Conservation (phyloP, 2,329 filamentous ascomycete species). For the Fusarium odoratissimum region DNA sequence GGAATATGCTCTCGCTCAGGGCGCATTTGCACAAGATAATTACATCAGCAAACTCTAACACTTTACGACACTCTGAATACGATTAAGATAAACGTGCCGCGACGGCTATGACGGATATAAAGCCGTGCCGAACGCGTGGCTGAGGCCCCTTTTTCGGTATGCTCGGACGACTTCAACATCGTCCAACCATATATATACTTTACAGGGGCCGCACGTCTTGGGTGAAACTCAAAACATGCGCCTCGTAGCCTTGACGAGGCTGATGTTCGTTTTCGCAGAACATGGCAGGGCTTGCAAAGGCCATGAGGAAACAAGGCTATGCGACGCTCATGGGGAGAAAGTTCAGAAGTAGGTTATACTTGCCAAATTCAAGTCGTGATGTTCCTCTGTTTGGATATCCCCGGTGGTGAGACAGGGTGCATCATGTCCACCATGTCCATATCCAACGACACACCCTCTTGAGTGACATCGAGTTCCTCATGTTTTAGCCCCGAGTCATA, state of each 20-base stretch:
- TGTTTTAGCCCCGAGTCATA: constrained; percentile 16
- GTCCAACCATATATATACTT: background rate
- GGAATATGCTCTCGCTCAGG: background rate
- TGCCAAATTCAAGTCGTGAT: background rate
- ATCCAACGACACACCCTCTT: background rate
- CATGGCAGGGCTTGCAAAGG: constrained; percentile 1
- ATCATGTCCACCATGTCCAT: background rate
- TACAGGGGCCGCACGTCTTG: background rate
- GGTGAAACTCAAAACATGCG: background rate
- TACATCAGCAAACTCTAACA: background rate
- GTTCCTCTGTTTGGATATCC: background rate
- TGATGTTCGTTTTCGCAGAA: background rate
- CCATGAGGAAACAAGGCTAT: background rate
- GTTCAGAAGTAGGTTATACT: background rate
- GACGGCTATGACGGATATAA: background rate
- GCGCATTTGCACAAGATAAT: background rate
- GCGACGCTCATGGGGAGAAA: background rate
- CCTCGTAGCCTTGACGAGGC: constrained; percentile 1
- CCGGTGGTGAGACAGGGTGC: background rate
- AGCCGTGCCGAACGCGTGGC: background rate
- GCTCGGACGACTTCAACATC: background rate
- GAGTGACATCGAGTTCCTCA: background rate
- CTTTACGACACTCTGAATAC: background rate
- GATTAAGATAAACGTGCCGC: background rate
- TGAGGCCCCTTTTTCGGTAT: constrained; percentile 2